Evolutionary conservation across 345 rosid species (phyloP), one percentile per base, ranked within the genome.

Genomic region (Arabidopsis thaliana): DNA sequence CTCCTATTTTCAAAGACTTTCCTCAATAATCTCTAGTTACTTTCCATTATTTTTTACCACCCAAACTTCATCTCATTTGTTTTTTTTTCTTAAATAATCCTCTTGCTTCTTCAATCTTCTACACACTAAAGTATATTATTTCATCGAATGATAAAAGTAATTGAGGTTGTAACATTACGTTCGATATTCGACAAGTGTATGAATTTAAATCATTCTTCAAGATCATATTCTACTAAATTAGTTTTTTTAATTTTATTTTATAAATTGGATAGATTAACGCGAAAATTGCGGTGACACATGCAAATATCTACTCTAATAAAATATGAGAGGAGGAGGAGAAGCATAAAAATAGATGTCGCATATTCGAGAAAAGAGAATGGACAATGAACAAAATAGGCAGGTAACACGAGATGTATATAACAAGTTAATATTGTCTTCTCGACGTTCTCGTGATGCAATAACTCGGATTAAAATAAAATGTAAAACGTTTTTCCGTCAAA

Each of bases 41-140:
- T 58, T 20, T 42, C 74, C 65, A 57, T 69, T 56, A 69, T 30
- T 20, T 45, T 7, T 25, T 12, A 13, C 16, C 52, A 12, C 65
- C 55, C 45, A 28, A 28, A 2, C 24, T 32, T 24, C 8, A 10
- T 38, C 45, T 69, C 23, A 13, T 48, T 32, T 28, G 3, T 69
- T 41, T 10, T 46, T 32, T 28, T 6, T 69, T 41, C 5, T 9
- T 49, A 1, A 32, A 44, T 58, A 12, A 44, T 69, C 55, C 2
- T 45, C 22, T 13, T 10, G 28, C 33, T 57, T 69, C 56, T 56
- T 51, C 73, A 57, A 30, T 20, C 65, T 69, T 57, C 65, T 22
- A 55, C 53, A 30, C 73, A 38, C 73, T 40, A 41, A 55, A 28
- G 22, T 40, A 24, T 38, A n/a, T 14, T 28, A 63, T 42, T 13